Evolutionary conservation across 2,329 filamentous ascomycete species (phyloP).

Genomic region (Neofusicoccum kwambonambiense): DNA sequence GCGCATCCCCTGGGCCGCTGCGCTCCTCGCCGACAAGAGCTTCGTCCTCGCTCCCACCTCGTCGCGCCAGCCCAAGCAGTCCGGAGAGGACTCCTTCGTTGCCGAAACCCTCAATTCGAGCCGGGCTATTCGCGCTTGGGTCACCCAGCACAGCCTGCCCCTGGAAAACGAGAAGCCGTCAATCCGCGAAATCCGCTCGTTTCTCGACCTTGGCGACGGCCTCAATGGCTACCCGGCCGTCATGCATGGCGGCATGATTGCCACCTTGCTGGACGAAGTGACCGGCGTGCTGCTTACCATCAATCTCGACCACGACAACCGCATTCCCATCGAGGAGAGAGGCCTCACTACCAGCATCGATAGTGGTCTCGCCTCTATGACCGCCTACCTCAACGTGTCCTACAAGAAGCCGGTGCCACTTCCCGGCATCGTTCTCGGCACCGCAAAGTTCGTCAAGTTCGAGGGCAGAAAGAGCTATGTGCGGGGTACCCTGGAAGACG

Average conservation of each 20-base stretch:
- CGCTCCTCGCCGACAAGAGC: constrained; percentile 43
- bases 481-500: constrained; percentile 51
- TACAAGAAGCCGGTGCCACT: constrained; percentile 56
- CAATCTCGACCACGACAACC: constrained; percentile 35
- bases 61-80: constrained; percentile 39
- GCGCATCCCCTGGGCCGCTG: constrained; percentile 51
- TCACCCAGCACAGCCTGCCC: constrained; percentile 32
- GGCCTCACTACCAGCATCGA: not conserved
- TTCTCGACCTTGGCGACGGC: constrained; percentile 49
- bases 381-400: constrained; percentile 55
- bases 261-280: constrained; percentile 59
- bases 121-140: constrained; percentile 49
- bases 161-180: constrained; percentile 19
- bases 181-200: constrained; percentile 37
- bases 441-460: constrained; percentile 43
- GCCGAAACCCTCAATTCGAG: constrained; percentile 53
- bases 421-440: constrained; percentile 49
- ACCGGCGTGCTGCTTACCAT: constrained; percentile 52
- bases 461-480: constrained; percentile 57
- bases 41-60: constrained; percentile 42
- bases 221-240: constrained; percentile 55
- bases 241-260: constrained; percentile 59
- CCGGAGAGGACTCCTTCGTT: constrained; percentile 53
- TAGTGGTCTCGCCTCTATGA: constrained; percentile 33
- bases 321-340: not conserved